Base-by-base conservation (phyloP, 169 alveolate genomes). In the Amoebophrya sp. region DNA sequence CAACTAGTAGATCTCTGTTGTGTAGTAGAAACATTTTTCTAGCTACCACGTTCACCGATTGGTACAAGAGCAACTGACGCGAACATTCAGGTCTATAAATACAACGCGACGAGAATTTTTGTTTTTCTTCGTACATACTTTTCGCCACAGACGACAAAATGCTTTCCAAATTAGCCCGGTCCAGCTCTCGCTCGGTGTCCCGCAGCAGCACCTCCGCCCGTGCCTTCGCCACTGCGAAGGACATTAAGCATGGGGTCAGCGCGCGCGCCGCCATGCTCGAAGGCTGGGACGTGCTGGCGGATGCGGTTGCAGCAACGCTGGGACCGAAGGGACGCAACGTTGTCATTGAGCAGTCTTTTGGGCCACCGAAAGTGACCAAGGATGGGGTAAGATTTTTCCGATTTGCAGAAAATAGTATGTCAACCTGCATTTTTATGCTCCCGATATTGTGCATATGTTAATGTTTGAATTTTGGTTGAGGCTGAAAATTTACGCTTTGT, bases 311-410 rank as follows among this genome's bases (percentile, higher is more conserved):
- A 94, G 99, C 97, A 39, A 98, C 99, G 7, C 95, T 98, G 47
- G 99, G 99, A 35, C 99, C 99, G 39, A 96, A 97, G 95, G 99
- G 99, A 53, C 95, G 99, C 92, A 98, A 98, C 93, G 99, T 98
- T 23, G 98, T 98, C 47, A 96, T 98, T 66, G 98, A 98, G 91
- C 96, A 96, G 94, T 93, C 97, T 0, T 97, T 96, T 94, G 97
- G 98, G 0, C 93, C 97, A 0, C 99, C 99, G 7, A 98, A 97
- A 94, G 97, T 98, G 92, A 98, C 99, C 66, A 98, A 98, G 94
- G 99, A 98, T 94, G 99, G 99, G 39, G 99, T 47, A 47, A 7
- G 18, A 18, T 47, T 7, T 18, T n/a, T n/a, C n/a, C n/a, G n/a
- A n/a, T n/a, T n/a, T n/a, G n/a, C n/a, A n/a, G n/a, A n/a, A n/a